These are phyloP conservation scores for peach (Prunus persica) DNA, from an alignment of 306 rosid species.

Conservation along the genomic window DNA sequence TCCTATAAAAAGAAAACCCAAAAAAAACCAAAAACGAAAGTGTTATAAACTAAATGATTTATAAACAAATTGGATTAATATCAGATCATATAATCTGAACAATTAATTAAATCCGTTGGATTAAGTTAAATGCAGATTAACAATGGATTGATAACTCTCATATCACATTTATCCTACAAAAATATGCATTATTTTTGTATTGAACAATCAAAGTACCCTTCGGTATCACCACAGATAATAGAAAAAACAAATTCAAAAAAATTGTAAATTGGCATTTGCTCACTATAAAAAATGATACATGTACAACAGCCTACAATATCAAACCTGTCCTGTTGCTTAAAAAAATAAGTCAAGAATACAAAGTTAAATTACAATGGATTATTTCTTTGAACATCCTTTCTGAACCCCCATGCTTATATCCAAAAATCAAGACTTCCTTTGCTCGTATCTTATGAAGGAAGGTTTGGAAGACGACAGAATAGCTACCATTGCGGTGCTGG, in stretches of 20 bases:
- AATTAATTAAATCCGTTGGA: too few species aligned
- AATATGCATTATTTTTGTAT: neutral
- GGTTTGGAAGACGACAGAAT: neutral
- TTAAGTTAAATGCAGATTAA: too few species aligned
- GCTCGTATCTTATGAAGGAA: too few species aligned
- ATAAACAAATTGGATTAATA: too few species aligned
- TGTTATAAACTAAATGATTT: too few species aligned
- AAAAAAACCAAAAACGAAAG: too few species aligned
- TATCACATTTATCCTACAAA: too few species aligned
- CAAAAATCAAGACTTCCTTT: too few species aligned
- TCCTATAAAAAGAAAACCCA: too few species aligned
- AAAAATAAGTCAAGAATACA: neutral
- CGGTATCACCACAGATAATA: neutral
- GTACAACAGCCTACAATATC: neutral
- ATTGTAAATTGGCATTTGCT: neutral
- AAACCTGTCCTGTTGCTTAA: neutral
- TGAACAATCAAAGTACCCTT: neutral
- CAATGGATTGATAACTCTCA: too few species aligned
- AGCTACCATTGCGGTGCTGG: neutral
- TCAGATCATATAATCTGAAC: too few species aligned
- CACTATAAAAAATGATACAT: neutral
- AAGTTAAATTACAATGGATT: neutral
- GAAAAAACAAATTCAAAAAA: neutral
- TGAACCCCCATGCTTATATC: too few species aligned
- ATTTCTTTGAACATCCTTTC: neutral